These are phyloP conservation scores for Verbena officinalis DNA, from an alignment of 257 asterid genomes.

Conservation along the genomic window DNA sequence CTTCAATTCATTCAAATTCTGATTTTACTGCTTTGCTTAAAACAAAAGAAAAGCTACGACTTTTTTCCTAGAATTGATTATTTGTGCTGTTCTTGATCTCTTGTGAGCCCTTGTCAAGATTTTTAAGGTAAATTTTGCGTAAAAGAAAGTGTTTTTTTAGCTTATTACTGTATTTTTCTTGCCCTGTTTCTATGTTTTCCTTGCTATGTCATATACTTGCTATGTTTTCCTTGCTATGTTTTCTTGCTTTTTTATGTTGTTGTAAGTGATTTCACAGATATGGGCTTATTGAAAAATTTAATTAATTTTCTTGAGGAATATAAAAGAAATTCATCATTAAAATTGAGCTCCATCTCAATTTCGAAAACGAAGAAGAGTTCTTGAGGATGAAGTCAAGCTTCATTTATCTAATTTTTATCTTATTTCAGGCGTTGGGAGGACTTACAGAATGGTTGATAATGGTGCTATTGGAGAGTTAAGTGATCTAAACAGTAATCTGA, in stretches of 20 bases:
- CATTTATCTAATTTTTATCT: background rate
- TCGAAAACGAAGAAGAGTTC: background rate
- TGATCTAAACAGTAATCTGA: conserved; percentile 28
- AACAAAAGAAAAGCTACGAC: no score
- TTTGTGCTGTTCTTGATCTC: background rate
- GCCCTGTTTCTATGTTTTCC: no score
- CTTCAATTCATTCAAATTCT: no score
- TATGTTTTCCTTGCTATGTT: no score
- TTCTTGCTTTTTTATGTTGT: no score
- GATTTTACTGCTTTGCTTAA: no score
- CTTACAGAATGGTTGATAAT: conserved; percentile 39
- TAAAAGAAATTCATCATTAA: conserved; percentile 15
- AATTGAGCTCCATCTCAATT: conserved; percentile 5
- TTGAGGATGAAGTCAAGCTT: background rate
- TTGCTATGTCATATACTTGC: no score
- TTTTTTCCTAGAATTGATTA: background rate
- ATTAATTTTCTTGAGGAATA: background rate
- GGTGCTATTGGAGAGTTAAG: conserved; percentile 37
- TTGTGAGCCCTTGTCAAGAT: background rate
- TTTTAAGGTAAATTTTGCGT: no score
- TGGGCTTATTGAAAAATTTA: background rate
- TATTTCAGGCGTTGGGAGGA: conserved; percentile 41
- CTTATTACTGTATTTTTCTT: no score
- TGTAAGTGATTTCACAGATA: no score
- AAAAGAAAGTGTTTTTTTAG: no score